phyloP scores from a whole-genome alignment of 192 early-diverging fungal species.

The Oehlia diaphana region DNA sequence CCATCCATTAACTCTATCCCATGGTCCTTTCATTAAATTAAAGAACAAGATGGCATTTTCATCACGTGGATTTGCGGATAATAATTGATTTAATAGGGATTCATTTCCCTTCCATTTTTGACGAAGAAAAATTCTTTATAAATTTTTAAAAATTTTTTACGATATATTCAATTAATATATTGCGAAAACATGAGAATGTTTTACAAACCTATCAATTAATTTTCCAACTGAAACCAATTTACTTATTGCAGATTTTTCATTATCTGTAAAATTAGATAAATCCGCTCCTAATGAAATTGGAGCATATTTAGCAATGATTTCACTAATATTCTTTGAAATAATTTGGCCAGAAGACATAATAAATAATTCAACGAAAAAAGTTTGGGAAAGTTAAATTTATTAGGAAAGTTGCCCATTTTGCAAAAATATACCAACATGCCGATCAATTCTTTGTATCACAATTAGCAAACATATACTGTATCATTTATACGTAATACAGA shows the following conservation, averaged over 20 bases:
- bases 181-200: background rate
- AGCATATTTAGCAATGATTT: background rate
- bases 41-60: slow-evolving; percentile 50
- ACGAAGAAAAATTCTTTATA: slow-evolving; percentile 52
- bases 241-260: background rate
- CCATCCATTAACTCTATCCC: slow-evolving; percentile 50
- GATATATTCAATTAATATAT: background rate
- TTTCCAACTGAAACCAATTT: background rate
- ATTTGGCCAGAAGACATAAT: background rate
- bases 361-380: background rate
- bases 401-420: too few species aligned
- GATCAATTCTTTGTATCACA: too few species aligned
- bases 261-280: background rate
- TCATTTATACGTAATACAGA: too few species aligned
- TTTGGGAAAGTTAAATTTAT: too few species aligned
- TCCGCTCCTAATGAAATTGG: background rate
- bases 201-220: background rate
- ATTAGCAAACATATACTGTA: too few species aligned
- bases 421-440: too few species aligned
- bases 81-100: slow-evolving; percentile 50
- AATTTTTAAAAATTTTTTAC: background rate
- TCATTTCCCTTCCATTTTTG: slow-evolving; percentile 69
- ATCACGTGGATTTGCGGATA: slow-evolving; percentile 33
- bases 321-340: background rate
- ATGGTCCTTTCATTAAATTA: slow-evolving; percentile 67